Evolutionary conservation across 257 asterid species (phyloP).

Genomic region (Ocimum tenuiflorum): DNA sequence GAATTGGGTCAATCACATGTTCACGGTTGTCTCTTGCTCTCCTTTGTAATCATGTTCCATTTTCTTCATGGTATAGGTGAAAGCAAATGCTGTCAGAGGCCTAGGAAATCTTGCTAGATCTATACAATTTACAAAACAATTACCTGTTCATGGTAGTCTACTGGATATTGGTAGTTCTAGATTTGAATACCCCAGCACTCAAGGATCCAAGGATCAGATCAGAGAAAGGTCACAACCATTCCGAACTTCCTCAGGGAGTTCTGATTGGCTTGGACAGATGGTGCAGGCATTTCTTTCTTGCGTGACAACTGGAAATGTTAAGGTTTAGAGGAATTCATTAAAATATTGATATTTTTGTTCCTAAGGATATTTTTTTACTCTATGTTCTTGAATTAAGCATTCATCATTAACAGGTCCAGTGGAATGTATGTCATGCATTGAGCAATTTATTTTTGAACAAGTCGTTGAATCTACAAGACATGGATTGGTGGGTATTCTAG

Average conservation of each 20-base stretch:
- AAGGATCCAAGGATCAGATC: constrained; percentile 26
- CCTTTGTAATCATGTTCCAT: neutral
- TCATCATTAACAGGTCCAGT: constrained; percentile 64
- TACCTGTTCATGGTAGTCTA: constrained; percentile 26
- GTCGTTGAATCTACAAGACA: constrained; percentile 56
- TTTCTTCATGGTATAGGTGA: constrained; percentile 42
- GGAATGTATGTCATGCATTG: constrained; percentile 93
- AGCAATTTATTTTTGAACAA: constrained; percentile 80
- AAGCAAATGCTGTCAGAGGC: constrained; percentile 97
- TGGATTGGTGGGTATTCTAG: constrained; percentile 59
- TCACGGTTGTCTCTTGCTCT: constrained; percentile 11
- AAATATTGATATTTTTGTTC: neutral
- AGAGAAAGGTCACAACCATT: constrained; percentile 28
- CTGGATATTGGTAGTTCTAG: constrained; percentile 16
- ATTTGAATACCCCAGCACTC: constrained; percentile 18
- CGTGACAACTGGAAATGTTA: constrained; percentile 88
- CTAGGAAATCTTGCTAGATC: constrained; percentile 81
- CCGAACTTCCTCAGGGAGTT: constrained; percentile 32
- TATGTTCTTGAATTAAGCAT: constrained; percentile 3
- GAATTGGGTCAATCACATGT: constrained; percentile 12
- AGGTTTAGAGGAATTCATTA: constrained; percentile 41
- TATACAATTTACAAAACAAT: constrained; percentile 40
- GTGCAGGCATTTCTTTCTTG: constrained; percentile 93
- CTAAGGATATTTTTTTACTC: constrained; percentile 12
- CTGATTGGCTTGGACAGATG: constrained; percentile 66